Base-by-base conservation (phyloP, 495 filamentous ascomycete species). In the Aspergillus wentii region DNA sequence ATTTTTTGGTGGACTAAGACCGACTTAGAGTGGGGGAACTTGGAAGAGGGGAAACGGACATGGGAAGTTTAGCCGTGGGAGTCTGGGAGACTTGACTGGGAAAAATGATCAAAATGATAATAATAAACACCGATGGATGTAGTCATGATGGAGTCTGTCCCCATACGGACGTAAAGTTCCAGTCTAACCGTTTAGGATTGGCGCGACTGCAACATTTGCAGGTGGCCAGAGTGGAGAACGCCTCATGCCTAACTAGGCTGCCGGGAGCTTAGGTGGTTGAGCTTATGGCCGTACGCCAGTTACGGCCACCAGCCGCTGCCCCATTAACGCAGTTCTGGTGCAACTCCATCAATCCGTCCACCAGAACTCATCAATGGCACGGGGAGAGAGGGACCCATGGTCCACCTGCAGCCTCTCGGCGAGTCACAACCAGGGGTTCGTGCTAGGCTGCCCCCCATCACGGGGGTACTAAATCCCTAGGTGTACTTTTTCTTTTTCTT, bases 351-450 rank as follows among this genome's bases (percentile, higher is more conserved):
- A 41, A 43, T n/a, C n/a, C n/a, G n/a, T n/a, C n/a, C n/a, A n/a
- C n/a, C n/a, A n/a, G 33, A 33, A 20, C 27, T 27, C 15, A 45
- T 32, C 17, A 39, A 52, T 51, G 43, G 48, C 52, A 56, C 52
- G 52, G 52, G 49, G 52, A 51, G 47, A 33, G 41, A 44, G 44
- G 48, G 48, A 36, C 33, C 44, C 46, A 47, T 56, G 45, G 49
- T 37, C 52, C 52, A 50, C 46, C 41, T 47, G 52, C 46, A 52
- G 52, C 46, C 43, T 43, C 35, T 56, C 46, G 52, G 52, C 52
- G 52, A 56, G 52, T 56, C 52, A 56, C 52, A 50, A 35, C 52
- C 46, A 49, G 52, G 52, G 52, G 52, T 56, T 52, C 52, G 52
- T 56, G 52, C 52, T 49, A 40, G 48, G 43, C 41, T 43, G 28